Evolutionary conservation across 352 stramenopile genomes (phyloP).

Genomic region (Globisporangium splendens): DNA sequence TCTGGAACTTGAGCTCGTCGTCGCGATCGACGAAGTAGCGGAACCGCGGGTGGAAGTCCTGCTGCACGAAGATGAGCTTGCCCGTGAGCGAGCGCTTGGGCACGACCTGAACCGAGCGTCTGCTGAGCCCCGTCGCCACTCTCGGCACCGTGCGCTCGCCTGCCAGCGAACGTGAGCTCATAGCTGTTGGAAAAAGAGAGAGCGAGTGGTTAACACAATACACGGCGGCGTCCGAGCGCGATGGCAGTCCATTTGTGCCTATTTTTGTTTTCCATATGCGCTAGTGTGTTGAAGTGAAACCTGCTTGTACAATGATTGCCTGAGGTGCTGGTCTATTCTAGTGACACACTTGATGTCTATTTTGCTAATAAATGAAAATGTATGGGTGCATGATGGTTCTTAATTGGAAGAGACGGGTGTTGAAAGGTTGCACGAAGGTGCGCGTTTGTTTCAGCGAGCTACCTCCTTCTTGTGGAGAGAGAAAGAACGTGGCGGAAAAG

Average conservation of each 20-base stretch:
- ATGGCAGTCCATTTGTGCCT: no score
- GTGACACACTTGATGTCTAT: no score
- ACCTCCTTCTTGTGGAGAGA: not conserved
- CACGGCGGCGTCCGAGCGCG: no score
- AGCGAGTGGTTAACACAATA: no score
- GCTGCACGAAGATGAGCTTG: conserved; percentile 28
- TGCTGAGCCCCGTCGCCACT: conserved; percentile 9
- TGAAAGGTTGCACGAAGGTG: conserved; percentile 5
- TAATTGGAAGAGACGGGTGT: not conserved
- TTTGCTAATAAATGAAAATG: no score
- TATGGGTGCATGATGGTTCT: no score
- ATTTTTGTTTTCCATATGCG: no score
- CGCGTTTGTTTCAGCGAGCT: not conserved
- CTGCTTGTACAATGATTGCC: no score
- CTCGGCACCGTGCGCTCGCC: conserved; percentile 8
- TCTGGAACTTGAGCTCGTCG: conserved; percentile 63
- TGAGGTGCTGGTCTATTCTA: no score
- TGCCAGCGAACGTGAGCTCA: not conserved
- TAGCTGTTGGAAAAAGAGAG: not conserved
- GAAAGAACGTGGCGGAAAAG: not conserved
- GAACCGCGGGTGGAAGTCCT: conserved; percentile 37
- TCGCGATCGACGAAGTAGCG: conserved; percentile 51
- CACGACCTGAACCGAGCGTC: conserved; percentile 25
- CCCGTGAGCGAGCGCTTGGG: conserved; percentile 25
- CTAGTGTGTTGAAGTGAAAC: no score